A percentile compares a stretch with the other conserved stretches of the same genome.
These are phyloP conservation scores for Theobroma cacao DNA, from an alignment of 345 rosid species.

Conservation along the genomic window DNA sequence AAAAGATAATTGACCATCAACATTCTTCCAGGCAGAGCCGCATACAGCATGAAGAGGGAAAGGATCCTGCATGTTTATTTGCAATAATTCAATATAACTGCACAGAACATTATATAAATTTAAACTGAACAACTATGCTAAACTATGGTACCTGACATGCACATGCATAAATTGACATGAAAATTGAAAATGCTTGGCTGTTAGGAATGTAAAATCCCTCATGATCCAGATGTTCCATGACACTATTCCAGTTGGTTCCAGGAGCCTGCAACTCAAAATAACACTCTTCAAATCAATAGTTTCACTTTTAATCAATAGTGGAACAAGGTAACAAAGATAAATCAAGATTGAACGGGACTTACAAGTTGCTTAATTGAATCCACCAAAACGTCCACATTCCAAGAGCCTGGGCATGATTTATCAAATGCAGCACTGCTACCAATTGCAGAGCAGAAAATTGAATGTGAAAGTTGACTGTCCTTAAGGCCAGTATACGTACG, in stretches of 20 bases:
- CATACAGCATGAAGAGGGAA: slow-evolving; percentile 86
- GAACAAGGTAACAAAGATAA: background rate
- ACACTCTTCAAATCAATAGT: background rate
- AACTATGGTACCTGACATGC: slow-evolving; percentile 68
- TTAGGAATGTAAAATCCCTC: slow-evolving; percentile 76
- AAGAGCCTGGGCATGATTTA: slow-evolving; percentile 43
- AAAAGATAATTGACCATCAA: slow-evolving; percentile 80
- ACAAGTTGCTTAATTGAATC: slow-evolving; percentile 73
- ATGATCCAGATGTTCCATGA: slow-evolving; percentile 74
- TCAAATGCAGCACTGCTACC: slow-evolving; percentile 53
- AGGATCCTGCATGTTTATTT: slow-evolving; percentile 52
- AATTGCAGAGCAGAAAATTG: slow-evolving; percentile 66
- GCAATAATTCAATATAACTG: background rate
- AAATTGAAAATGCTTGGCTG: slow-evolving; percentile 71
- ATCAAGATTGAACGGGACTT: slow-evolving; percentile 26
- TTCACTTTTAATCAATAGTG: background rate
- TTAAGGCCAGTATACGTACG: slow-evolving; percentile 49
- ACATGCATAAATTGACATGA: slow-evolving; percentile 64
- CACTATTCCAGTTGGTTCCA: slow-evolving; percentile 65
- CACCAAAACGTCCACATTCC: slow-evolving; percentile 70
- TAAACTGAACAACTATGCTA: background rate
- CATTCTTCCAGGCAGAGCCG: slow-evolving; percentile 73
- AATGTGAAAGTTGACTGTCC: slow-evolving; percentile 50
- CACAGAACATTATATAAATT: background rate
- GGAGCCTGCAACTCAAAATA: slow-evolving; percentile 56